A percentile compares a stretch with the other conserved stretches of the same genome.
Conservation (phyloP, 495 filamentous ascomycete genomes). For the Lasiosphaeriaceae sp. region DNA sequence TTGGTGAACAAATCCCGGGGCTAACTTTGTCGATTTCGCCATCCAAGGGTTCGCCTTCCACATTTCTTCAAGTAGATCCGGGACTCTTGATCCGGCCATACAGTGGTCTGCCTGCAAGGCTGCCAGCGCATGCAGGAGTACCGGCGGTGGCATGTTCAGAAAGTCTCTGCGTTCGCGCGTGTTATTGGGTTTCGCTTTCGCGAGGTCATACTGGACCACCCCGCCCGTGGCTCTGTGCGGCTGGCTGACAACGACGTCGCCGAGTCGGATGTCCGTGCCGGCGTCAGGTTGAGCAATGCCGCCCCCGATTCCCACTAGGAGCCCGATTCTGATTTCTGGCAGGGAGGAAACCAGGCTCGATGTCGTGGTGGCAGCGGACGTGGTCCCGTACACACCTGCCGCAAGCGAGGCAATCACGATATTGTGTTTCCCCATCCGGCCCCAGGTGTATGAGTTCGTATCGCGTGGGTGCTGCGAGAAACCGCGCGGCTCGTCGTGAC, state of each 20-base stretch:
- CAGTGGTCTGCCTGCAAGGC: conserved; percentile 15
- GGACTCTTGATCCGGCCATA: not conserved
- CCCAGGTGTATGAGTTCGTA: conserved; percentile 37
- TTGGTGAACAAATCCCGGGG: conserved; percentile 7
- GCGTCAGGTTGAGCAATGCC: conserved; percentile 31
- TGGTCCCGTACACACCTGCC: conserved; percentile 31
- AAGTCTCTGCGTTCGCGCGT: conserved; percentile 19
- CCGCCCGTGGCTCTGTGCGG: conserved; percentile 22
- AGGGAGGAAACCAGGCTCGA: conserved; percentile 35
- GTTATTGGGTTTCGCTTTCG: conserved; percentile 17
- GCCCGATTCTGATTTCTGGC: conserved; percentile 32
- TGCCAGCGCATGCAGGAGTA: conserved; percentile 6
- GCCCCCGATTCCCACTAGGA: conserved; percentile 48
- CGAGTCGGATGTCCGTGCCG: conserved; percentile 32
- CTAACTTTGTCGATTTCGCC: not conserved
- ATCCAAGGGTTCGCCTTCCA: conserved; percentile 1
- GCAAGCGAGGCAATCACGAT: conserved; percentile 34
- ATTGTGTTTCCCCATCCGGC: conserved; percentile 40
- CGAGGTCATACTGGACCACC: conserved; percentile 38
- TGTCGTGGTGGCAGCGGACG: conserved; percentile 26
- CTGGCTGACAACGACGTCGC: conserved; percentile 41
- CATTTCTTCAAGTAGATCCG: conserved; percentile 9
- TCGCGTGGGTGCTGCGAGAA: conserved; percentile 23
- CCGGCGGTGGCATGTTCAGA: conserved; percentile 24
- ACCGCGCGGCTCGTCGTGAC: conserved; percentile 35